These are phyloP conservation scores for peach (Prunus persica) DNA, from an alignment of 306 rosid species.

Conservation along the genomic window Prunus_persica_NCBIv2 NC_034011.1:5808501-5809000, in stretches of 20 bases:
- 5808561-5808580: constrained; percentile 75
- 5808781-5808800: not conserved
- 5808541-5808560: constrained; percentile 63
- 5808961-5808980: constrained; percentile 58
- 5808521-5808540: constrained; percentile 46
- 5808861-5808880: not conserved
- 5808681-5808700: constrained; percentile 92
- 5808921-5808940: constrained; percentile 16
- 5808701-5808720: constrained; percentile 73
- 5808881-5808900: not conserved
- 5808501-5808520: constrained; percentile 69
- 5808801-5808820: not conserved
- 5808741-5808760: not conserved
- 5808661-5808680: constrained; percentile 74
- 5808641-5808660: constrained; percentile 14
- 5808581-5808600: constrained; percentile 45
- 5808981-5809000: constrained; percentile 89
- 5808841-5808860: not conserved
- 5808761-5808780: not conserved
- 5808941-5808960: not conserved
- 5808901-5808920: not conserved
- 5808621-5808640: constrained; percentile 2
- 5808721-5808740: constrained; percentile 71
- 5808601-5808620: not conserved
- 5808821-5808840: not conserved